Evolutionary conservation across 306 rosid genomes (phyloP), one percentile per base, ranked within the genome.

Genomic region (Trifolium subterraneum): DNA sequence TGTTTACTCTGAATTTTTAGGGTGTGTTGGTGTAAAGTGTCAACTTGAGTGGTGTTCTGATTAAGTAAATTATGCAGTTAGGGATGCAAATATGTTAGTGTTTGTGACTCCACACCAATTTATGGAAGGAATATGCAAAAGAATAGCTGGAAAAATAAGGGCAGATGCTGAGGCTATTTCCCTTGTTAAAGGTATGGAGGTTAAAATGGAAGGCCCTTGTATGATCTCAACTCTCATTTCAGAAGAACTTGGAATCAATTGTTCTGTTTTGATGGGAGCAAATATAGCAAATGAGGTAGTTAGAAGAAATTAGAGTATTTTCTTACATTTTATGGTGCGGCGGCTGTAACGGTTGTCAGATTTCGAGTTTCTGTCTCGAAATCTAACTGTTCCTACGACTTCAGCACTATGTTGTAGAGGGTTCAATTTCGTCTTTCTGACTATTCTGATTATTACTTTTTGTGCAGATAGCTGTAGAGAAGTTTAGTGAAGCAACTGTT

Each of bases 51-150:
- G 59, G 73, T 64, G 64, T 77, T 83, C 68, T 78, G 80, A 65
- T 64, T 78, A 85, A 64, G 72, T 65, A 74, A 64, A 64, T 59
- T 79, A 62, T 78, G 84, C 97, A 90, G 98, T 85, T 79, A 92
- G 69, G 85, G 97, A 93, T 70, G 89, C 99, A 67, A 84, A 88
- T 77, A 92, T 95, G 99, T 74, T 95, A 88, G 99, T 95, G 20
- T 92, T 95, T 77, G 98, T 95, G 76, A 95, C 96, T 58, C 99
- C 99, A 3, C 98, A 95, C 80, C 99, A 95, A 75, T 95, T 95
- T 81, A 81, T 95, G 93, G 99, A 95, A 85, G 99, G 93, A 69
- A 86, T 90, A 82, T 95, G 99, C 88, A 87, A 66, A 86, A 85
- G 79, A 61, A 86, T 92, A 70, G 84, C 76, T 18, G 99, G 99